phyloP scores from a whole-genome alignment of 345 rosid genomes.

The Lumnitzera racemosa region DNA sequence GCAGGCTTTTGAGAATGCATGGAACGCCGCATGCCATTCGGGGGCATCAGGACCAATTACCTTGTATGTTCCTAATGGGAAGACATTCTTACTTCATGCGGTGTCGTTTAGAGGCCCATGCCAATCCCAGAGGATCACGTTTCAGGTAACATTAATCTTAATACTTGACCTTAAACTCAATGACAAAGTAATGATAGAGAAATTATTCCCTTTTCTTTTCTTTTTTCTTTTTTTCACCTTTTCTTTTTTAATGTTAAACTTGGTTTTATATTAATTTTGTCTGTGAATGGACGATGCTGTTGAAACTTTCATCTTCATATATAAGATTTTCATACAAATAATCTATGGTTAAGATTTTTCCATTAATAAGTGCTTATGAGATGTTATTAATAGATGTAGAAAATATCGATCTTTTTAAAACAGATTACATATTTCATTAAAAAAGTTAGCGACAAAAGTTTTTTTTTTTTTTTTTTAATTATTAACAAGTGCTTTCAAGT shows the following conservation, averaged over 20 bases:
- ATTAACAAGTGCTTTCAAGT: too few species aligned
- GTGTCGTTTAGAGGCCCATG: slow-evolving; percentile 27
- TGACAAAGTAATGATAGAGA: neutral
- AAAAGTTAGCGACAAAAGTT: too few species aligned
- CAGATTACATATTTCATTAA: too few species aligned
- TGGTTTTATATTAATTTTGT: too few species aligned
- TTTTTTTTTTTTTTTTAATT: too few species aligned
- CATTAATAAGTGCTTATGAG: too few species aligned
- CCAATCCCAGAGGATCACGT: slow-evolving; percentile 15
- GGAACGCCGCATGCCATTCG: slow-evolving; percentile 28
- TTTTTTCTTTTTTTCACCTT: neutral
- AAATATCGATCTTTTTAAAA: too few species aligned
- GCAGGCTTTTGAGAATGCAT: slow-evolving; percentile 33
- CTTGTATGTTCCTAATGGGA: slow-evolving; percentile 22
- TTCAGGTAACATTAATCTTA: slow-evolving; percentile 13
- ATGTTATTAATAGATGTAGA: too few species aligned
- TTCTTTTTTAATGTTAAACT: neutral
- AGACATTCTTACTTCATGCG: slow-evolving; percentile 27
- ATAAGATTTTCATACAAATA: too few species aligned
- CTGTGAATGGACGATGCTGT: too few species aligned
- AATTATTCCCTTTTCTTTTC: neutral
- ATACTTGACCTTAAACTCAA: neutral
- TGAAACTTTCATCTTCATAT: too few species aligned
- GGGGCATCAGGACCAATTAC: slow-evolving; percentile 4
- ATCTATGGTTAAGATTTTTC: too few species aligned